phyloP scores from a whole-genome alignment of 2,329 filamentous ascomycete species.

The Aspergillus neotritici region DNA sequence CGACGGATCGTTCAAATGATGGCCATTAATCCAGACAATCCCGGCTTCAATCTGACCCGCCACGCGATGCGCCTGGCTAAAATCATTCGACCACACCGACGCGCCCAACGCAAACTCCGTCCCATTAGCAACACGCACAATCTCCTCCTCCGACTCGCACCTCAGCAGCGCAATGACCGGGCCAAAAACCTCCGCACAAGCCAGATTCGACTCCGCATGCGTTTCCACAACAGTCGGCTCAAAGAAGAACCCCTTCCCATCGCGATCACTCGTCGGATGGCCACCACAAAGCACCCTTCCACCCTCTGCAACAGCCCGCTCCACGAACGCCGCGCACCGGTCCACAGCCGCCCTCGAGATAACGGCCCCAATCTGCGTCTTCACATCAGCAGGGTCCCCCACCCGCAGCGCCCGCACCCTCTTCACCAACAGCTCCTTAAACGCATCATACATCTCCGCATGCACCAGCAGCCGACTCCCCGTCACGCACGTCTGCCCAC shows the following conservation, averaged over 20 bases:
- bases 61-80: slow-evolving; percentile 45
- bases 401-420: slow-evolving; percentile 52
- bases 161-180: slow-evolving; percentile 47
- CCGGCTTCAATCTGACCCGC: slow-evolving; percentile 45
- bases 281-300: slow-evolving; percentile 46
- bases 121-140: slow-evolving; percentile 45
- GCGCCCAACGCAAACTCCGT: slow-evolving; percentile 48
- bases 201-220: slow-evolving; percentile 20
- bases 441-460: slow-evolving; percentile 37
- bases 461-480: slow-evolving; percentile 52
- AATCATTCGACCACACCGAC: slow-evolving; percentile 48
- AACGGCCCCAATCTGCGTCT: slow-evolving; percentile 60
- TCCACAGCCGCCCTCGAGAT: slow-evolving; percentile 45
- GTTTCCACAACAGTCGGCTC: slow-evolving; percentile 40
- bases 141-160: slow-evolving; percentile 45
- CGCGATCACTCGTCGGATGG: slow-evolving; percentile 37
- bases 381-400: slow-evolving; percentile 52
- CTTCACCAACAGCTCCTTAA: slow-evolving; percentile 37
- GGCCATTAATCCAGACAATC: slow-evolving; percentile 47
- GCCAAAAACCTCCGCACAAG: slow-evolving; percentile 45
- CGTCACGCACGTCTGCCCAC: slow-evolving; percentile 53
- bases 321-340: slow-evolving; percentile 33
- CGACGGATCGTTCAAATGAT: slow-evolving; percentile 67
- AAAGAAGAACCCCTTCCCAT: slow-evolving; percentile 49
- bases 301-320: slow-evolving; percentile 34